phyloP scores from a whole-genome alignment of 2,329 filamentous ascomycete genomes.

The Diaporthe ampelina region DNA sequence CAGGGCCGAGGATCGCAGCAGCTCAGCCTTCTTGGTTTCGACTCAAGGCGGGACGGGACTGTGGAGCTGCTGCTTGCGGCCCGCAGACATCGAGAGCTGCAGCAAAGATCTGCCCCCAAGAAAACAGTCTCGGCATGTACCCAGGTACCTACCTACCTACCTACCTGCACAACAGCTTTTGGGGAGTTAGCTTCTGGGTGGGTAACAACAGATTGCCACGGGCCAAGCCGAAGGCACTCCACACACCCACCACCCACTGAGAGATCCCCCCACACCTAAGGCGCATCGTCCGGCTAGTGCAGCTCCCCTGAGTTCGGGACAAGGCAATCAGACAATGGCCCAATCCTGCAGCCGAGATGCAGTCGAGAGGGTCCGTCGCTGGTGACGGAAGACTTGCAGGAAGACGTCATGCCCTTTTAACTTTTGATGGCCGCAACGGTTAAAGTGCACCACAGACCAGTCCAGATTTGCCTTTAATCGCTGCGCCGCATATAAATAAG shows the following conservation, averaged over 20 bases:
- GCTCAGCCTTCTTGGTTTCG: conserved; percentile 38
- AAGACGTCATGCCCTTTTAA: conserved; percentile 17
- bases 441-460: neutral
- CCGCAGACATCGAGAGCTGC: neutral
- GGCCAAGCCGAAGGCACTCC: conserved; percentile 26
- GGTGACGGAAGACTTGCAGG: conserved; percentile 9
- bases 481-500: neutral
- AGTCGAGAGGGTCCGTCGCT: conserved; percentile 23
- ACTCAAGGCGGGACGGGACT: neutral
- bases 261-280: conserved; percentile 28
- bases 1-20: neutral
- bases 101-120: conserved; percentile 7
- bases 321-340: conserved; percentile 5
- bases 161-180: neutral
- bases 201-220: conserved; percentile 24
- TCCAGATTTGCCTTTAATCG: neutral
- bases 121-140: neutral
- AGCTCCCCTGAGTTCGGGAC: conserved; percentile 24
- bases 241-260: conserved; percentile 22
- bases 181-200: conserved; percentile 17
- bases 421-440: neutral
- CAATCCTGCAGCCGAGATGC: conserved; percentile 29
- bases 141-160: neutral
- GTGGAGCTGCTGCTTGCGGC: conserved; percentile 31
- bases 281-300: conserved; percentile 25